A percentile compares a stretch with the other conserved stretches of the same genome.
phyloP scores from a whole-genome alignment of 805 yeast genomes.

The Hanseniaspora thailandica region DNA sequence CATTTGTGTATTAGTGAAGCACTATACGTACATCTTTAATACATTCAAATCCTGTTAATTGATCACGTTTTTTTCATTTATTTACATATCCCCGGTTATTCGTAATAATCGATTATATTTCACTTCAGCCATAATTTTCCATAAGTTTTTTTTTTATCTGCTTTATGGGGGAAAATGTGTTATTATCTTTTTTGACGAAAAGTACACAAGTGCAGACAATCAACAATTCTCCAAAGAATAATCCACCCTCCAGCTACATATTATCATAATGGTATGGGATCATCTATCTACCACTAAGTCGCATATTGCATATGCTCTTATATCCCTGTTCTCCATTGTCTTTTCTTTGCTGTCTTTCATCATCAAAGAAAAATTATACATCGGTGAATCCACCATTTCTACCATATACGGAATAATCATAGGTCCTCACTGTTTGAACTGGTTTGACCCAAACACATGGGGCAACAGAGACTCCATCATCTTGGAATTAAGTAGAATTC shows the following conservation, averaged over 20 bases:
- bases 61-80: too few species aligned
- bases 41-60: too few species aligned
- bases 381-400: constrained; percentile 88
- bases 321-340: constrained; percentile 69
- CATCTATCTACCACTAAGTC: constrained; percentile 40
- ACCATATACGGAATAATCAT: constrained; percentile 73
- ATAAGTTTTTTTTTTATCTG: too few species aligned
- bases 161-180: too few species aligned
- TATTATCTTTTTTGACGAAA: too few species aligned
- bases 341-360: constrained; percentile 73
- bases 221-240: too few species aligned
- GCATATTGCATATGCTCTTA: constrained; percentile 77
- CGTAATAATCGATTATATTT: too few species aligned
- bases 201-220: too few species aligned
- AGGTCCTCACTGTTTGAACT: constrained; percentile 74
- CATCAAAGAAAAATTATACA: constrained; percentile 69
- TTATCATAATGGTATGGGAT: constrained; percentile 26
- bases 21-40: too few species aligned
- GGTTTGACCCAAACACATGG: constrained; percentile 80
- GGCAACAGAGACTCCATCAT: constrained; percentile 64
- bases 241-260: not conserved
- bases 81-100: too few species aligned
- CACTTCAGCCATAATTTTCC: too few species aligned
- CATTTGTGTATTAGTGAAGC: too few species aligned
- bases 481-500: constrained; percentile 69